Evolutionary conservation across 352 stramenopile genomes (phyloP), one percentile per base, ranked within the genome.

Genomic region (Pythium sp.): DNA sequence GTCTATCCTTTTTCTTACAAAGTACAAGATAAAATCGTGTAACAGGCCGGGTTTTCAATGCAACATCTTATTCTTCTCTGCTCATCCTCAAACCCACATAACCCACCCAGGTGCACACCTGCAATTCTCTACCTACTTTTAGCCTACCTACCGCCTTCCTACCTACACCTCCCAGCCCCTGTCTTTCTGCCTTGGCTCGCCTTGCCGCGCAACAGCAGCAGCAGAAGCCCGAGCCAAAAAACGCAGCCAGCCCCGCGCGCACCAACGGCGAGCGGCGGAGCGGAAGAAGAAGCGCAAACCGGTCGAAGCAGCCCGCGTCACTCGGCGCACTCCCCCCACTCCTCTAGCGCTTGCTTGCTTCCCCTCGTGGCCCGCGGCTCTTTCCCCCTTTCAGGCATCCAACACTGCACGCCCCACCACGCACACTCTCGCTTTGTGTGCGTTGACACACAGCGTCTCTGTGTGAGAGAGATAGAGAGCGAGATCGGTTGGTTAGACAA

Each of bases 251-350:
- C 73, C 71, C 54, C 67, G 43, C 69, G 60, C 67, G 26, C 72
- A 77, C 64, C 70, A 81, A 71, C 60, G 75, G 71, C 71, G 67
- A 49, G 70, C 66, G 60, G 58, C 67, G 70, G 66, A 53, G 76
- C 55, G 24, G 55, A 69, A 69, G 74, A 56, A 63, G 70, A 76
- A 74, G 68, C 71, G 58, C 60, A 62, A 64, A 46, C 55, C 36
- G 53, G 53, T 36, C 14, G 62, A 66, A 74, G 64, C 55, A 75
- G 73, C 69, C 74, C 57, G 68, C 58, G 54, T 41, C 54, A 59
- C 54, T 58, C 26, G 8, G 43, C n/a, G 7, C 56, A 32, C 34
- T 32, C n/a, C n/a, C n/a, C 34, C n/a, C 20, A 18, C 30, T 62
- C 15, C 7, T 26, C 9, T 20, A 8, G 36, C 38, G 58, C 28